These are phyloP conservation scores for Talaromyces sp. DNA, from an alignment of 2,329 filamentous ascomycete species.

Conservation along the genomic window DNA sequence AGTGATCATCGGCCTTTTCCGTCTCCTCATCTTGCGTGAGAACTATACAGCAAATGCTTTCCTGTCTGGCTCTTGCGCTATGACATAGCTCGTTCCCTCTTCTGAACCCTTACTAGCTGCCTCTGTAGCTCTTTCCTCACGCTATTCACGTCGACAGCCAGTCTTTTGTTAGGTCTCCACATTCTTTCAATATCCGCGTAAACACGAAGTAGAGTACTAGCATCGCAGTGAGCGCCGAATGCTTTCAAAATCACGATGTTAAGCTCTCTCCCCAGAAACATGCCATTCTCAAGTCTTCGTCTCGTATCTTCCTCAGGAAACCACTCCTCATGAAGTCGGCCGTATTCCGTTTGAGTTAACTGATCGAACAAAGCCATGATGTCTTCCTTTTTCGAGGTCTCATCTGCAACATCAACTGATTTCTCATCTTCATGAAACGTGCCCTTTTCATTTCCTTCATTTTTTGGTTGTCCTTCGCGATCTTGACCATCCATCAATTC, in stretches of 20 bases:
- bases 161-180: constrained; percentile 38
- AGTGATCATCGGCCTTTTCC: neutral
- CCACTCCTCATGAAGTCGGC: neutral
- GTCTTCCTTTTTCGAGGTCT: constrained; percentile 13
- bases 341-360: constrained; percentile 1
- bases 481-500: neutral
- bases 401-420: neutral
- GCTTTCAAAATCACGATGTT: constrained; percentile 39
- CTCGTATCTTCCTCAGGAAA: constrained; percentile 25
- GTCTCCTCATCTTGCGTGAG: neutral
- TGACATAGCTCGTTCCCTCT: neutral
- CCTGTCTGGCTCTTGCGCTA: neutral
- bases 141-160: constrained; percentile 33
- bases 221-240: constrained; percentile 37
- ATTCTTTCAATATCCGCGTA: constrained; percentile 40
- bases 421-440: neutral
- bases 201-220: constrained; percentile 35
- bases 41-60: neutral
- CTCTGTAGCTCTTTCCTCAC: constrained; percentile 37
- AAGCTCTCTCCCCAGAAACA: constrained; percentile 42
- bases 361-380: constrained; percentile 17
- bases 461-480: neutral
- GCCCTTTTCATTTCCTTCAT: neutral
- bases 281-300: constrained; percentile 36
- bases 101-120: constrained; percentile 27